Evolutionary conservation across 441 rosid species (phyloP).

Genomic region (Aleurites moluccanus): DNA sequence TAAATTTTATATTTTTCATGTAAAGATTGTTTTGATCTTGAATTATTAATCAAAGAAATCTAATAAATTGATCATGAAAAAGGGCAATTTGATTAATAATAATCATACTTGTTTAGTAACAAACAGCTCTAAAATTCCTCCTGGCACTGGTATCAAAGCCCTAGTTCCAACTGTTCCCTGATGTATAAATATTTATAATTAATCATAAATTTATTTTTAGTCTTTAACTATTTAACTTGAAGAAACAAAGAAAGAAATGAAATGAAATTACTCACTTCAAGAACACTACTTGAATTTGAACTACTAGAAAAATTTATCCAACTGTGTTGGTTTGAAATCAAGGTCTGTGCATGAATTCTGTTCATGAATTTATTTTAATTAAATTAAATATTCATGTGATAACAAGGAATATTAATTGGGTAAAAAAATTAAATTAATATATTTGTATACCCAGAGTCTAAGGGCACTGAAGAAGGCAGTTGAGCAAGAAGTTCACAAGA

Average conservation of each 20-base stretch:
- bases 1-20: neutral
- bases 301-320: conserved; percentile 63
- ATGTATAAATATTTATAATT: too few relatives aligned
- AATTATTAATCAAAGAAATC: neutral
- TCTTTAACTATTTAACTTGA: too few relatives aligned
- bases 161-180: conserved; percentile 73
- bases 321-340: conserved; percentile 60
- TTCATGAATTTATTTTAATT: neutral
- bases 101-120: conserved; percentile 62
- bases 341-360: conserved; percentile 65
- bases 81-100: neutral
- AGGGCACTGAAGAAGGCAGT: conserved; percentile 63
- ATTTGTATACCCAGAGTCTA: conserved; percentile 47
- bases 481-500: conserved; percentile 72
- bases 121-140: conserved; percentile 78
- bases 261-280: conserved; percentile 40
- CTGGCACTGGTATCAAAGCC: conserved; percentile 72
- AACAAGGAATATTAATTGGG: neutral
- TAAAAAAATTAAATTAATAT: conserved; percentile 16
- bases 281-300: conserved; percentile 38
- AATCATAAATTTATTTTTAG: neutral
- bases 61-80: neutral
- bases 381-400: neutral
- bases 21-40: neutral
- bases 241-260: neutral